Conservation (phyloP, 768 basidiomycete genomes). For the Tremella mesenterica region DNA sequence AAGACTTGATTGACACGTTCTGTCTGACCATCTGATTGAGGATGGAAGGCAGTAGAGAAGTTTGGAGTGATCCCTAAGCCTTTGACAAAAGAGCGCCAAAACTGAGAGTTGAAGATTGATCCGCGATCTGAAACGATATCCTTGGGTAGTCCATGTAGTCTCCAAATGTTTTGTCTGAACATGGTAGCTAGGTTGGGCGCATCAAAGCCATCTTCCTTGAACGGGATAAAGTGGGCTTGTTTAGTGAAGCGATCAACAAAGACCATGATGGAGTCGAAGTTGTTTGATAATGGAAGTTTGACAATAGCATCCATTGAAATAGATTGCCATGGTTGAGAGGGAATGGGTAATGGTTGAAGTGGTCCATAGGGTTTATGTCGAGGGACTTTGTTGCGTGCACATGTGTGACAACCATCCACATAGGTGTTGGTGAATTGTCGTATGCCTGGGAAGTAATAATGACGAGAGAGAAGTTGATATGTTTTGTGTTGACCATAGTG, state of each 20-base stretch:
- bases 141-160: slow-evolving; percentile 4
- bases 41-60: slow-evolving; percentile 49
- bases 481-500: slow-evolving; percentile 39
- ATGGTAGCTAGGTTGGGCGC: not conserved
- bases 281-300: slow-evolving; percentile 34
- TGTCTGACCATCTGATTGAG: slow-evolving; percentile 48
- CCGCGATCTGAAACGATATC: slow-evolving; percentile 8
- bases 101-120: not conserved
- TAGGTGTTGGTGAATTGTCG: slow-evolving; percentile 24
- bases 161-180: slow-evolving; percentile 2
- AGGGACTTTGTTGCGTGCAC: not conserved
- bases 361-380: not conserved
- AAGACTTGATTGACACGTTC: slow-evolving; percentile 48
- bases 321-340: slow-evolving; percentile 40
- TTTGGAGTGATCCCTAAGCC: slow-evolving; percentile 5
- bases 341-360: slow-evolving; percentile 34
- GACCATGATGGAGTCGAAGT: slow-evolving; percentile 45
- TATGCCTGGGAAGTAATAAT: slow-evolving; percentile 42
- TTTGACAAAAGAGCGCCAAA: slow-evolving; percentile 8
- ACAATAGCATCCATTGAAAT: slow-evolving; percentile 48
- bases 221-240: slow-evolving; percentile 48
- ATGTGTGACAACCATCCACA: not conserved
- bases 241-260: slow-evolving; percentile 47
- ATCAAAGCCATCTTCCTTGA: not conserved
- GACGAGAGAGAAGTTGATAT: slow-evolving; percentile 16